Conservation (phyloP, 2,329 filamentous ascomycete species). For the Gremmenia infestans region DNA sequence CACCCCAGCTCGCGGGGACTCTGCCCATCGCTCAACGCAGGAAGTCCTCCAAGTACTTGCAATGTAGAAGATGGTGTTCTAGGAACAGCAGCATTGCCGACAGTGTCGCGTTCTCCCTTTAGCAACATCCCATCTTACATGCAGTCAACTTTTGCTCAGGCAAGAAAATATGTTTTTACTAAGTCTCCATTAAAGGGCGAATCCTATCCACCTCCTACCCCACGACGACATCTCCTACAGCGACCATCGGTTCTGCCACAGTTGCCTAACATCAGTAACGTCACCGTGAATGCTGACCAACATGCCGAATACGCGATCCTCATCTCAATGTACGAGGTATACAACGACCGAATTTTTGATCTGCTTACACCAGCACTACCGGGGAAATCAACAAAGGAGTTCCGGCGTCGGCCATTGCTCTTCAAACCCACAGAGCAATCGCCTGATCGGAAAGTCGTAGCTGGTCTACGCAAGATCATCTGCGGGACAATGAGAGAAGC, state of each 20-base stretch:
- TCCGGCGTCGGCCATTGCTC: conserved; percentile 71
- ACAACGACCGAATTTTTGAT: conserved; percentile 97
- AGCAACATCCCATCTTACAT: conserved; percentile 26
- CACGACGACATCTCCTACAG: conserved; percentile 57
- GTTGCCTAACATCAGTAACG: conserved; percentile 66
- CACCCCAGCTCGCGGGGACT: conserved; percentile 15
- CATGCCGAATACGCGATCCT: conserved; percentile 80
- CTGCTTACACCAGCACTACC: conserved; percentile 65
- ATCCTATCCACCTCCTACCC: conserved; percentile 48
- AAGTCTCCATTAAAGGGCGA: conserved; percentile 46
- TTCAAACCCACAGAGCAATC: conserved; percentile 91
- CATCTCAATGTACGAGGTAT: conserved; percentile 98
- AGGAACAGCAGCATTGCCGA: neutral
- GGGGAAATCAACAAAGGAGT: conserved; percentile 60
- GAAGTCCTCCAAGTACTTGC: conserved; percentile 29
- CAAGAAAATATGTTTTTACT: conserved; percentile 31
- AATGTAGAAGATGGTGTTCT: conserved; percentile 20
- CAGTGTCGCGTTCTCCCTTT: conserved; percentile 5
- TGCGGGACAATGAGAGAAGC: conserved; percentile 80
- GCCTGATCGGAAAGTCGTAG: conserved; percentile 89
- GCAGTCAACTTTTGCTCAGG: conserved; percentile 27
- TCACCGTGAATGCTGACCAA: conserved; percentile 61
- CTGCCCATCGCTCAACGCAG: conserved; percentile 23
- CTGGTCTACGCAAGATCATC: conserved; percentile 83
- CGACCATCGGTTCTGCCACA: conserved; percentile 68